Conservation (phyloP, 2,329 filamentous ascomycete genomes). For the Sclerotinia minor region DNA sequence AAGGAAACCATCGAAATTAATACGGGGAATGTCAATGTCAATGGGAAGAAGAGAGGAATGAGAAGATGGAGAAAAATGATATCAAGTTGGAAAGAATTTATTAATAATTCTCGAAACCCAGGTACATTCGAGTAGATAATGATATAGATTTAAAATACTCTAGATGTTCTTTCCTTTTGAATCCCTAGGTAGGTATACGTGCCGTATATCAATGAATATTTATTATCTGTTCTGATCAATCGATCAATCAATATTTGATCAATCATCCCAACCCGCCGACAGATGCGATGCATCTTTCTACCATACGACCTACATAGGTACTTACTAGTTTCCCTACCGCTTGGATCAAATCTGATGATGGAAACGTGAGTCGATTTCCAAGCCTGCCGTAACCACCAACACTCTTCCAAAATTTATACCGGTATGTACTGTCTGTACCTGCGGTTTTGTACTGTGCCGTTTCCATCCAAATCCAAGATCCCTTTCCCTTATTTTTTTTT, state of each 20-base stretch:
- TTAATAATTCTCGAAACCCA: too few relatives aligned
- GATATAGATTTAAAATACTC: too few relatives aligned
- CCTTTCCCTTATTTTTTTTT: not conserved
- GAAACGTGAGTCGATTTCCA: not conserved
- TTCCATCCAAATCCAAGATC: not conserved
- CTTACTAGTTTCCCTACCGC: not conserved
- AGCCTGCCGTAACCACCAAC: not conserved
- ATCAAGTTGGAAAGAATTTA: too few relatives aligned
- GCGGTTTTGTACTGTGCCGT: not conserved
- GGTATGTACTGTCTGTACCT: too few relatives aligned
- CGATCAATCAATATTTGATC: not conserved
- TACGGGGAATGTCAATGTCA: not conserved
- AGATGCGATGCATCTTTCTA: not conserved
- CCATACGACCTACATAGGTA: not conserved
- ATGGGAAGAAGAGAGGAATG: not conserved
- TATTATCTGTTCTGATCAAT: not conserved
- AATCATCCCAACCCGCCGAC: not conserved
- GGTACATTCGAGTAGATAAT: too few relatives aligned
- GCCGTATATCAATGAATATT: too few relatives aligned
- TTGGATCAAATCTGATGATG: not conserved
- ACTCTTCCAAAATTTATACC: not conserved
- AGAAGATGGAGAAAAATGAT: not conserved
- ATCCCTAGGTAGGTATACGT: too few relatives aligned
- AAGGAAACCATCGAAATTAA: conserved; percentile 4
- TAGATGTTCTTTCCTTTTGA: too few relatives aligned